Evolutionary conservation across 768 basidiomycete genomes (phyloP), one percentile per base, ranked within the genome.

Genomic region (Lyophyllum semitale): DNA sequence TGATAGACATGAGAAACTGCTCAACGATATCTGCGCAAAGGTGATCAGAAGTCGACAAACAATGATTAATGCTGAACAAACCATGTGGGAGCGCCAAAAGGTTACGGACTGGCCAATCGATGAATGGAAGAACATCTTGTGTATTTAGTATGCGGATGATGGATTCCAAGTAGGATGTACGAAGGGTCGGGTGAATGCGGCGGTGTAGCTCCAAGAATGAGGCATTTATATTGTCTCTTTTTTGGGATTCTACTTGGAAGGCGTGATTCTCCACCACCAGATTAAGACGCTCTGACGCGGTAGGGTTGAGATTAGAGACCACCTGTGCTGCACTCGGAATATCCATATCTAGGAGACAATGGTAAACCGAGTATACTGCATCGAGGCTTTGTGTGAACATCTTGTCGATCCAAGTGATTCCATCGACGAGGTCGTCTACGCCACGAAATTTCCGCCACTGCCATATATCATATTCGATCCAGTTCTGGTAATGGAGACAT

Each of bases 121-220:
- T 67, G 58, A 72, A 70, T 3, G 68, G 66, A 22, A 50, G 48
- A 8, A 68, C 66, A n/a, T 70, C 67, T 49, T 72, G 69, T 2
- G 67, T 66, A 45, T 69, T 72, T 13, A 68, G 42, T 32, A 71
- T 70, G 32, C 68, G 60, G 22, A 70, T 58, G 18, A 71, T 63
- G 9, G 61, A 52, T 48, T 71, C 70, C 22, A 70, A 51, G 46
- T 69, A 71, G 13, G 59, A 59, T 4, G 60, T 55, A 50, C 65
- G 65, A 29, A 69, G 63, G 4, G 46, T 48, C 0, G 56, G 60
- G 45, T 71, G 69, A 1, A 49, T 59, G 20, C 64, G 60, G 30
- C 64, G 59, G 46, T 70, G 71, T 13, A 68, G 56, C 20, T 69
- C 68, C 18, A 72, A 60, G 50, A 66, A 72, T 22, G 68, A 69